phyloP scores from a whole-genome alignment of 2,329 filamentous ascomycete genomes.

The Colletotrichum kahawae region DNA sequence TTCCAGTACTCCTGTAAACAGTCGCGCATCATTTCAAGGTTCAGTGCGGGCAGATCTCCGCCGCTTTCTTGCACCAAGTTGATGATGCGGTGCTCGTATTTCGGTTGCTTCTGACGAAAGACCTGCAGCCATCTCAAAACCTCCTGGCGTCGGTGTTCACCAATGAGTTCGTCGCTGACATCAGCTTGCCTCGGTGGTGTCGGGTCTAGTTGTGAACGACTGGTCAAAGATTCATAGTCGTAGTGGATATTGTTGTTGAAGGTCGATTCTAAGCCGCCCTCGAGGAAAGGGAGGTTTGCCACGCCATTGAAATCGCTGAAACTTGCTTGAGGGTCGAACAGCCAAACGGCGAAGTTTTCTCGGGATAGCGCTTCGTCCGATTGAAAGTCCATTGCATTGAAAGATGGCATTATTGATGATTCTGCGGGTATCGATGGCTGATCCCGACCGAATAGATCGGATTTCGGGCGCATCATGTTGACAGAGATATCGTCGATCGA shows the following conservation, averaged over 20 bases:
- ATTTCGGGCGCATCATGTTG: slow-evolving; percentile 42
- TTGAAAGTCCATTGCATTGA: slow-evolving; percentile 35
- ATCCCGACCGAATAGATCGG: slow-evolving; percentile 40
- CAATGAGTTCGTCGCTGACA: slow-evolving; percentile 47
- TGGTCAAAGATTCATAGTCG: slow-evolving; percentile 55
- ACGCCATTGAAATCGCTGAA: slow-evolving; percentile 47
- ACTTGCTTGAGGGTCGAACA: slow-evolving; percentile 51
- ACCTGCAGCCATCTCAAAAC: slow-evolving; percentile 47
- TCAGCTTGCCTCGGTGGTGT: slow-evolving; percentile 45
- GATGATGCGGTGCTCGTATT: slow-evolving; percentile 33
- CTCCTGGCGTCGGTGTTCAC: slow-evolving; percentile 49
- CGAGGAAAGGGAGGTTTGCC: slow-evolving; percentile 50
- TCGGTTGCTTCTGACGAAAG: slow-evolving; percentile 49
- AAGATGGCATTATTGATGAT: slow-evolving; percentile 35
- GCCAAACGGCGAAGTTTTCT: slow-evolving; percentile 56
- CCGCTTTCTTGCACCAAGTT: slow-evolving; percentile 38
- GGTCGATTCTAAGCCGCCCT: slow-evolving; percentile 54
- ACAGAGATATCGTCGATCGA: slow-evolving; percentile 38
- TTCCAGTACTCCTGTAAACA: slow-evolving; percentile 90
- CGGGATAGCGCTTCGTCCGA: slow-evolving; percentile 40
- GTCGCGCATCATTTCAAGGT: slow-evolving; percentile 81
- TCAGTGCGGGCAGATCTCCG: slow-evolving; percentile 59
- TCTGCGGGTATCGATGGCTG: slow-evolving; percentile 34
- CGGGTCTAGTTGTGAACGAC: slow-evolving; percentile 49
- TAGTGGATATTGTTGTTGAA: slow-evolving; percentile 58